Conservation (phyloP, 2,329 filamentous ascomycete genomes). For the Lithohypha guttulata region DNA sequence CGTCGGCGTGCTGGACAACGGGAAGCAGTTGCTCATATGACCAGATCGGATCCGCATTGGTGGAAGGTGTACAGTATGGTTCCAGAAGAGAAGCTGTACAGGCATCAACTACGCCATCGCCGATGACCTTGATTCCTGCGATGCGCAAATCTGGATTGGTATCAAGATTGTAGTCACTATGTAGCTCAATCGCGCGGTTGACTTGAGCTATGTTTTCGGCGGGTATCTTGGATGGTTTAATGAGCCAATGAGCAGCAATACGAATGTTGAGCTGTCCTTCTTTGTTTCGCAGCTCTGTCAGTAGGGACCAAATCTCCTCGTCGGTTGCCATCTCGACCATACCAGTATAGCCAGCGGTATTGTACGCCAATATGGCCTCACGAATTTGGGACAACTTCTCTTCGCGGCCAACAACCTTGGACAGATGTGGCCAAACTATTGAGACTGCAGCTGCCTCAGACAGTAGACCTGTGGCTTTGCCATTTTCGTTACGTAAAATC, state of each 20-base stretch:
- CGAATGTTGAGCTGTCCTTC: conserved; percentile 31
- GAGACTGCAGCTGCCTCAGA: conserved; percentile 37
- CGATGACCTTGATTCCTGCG: conserved; percentile 41
- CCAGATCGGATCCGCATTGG: conserved; percentile 39
- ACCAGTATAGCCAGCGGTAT: conserved; percentile 37
- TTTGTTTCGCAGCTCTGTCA: conserved; percentile 30
- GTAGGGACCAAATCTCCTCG: conserved; percentile 36
- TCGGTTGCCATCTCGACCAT: conserved; percentile 45
- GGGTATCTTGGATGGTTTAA: conserved; percentile 32
- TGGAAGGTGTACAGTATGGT: conserved; percentile 34
- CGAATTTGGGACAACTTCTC: conserved; percentile 34
- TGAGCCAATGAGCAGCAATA: conserved; percentile 40
- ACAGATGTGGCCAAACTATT: conserved; percentile 38
- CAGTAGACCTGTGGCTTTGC: conserved; percentile 36
- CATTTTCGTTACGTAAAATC: conserved; percentile 36
- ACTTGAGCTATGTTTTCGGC: conserved; percentile 33
- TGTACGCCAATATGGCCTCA: conserved; percentile 34
- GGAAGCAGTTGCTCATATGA: conserved; percentile 31
- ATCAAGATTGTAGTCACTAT: conserved; percentile 29
- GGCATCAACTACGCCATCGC: conserved; percentile 41
- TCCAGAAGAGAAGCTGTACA: conserved; percentile 40
- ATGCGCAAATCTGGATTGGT: conserved; percentile 35
- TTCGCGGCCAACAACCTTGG: conserved; percentile 31
- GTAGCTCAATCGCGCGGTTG: conserved; percentile 35
- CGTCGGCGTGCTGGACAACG: conserved; percentile 35